Conservation (phyloP, 805 yeast species). For the Komagataella ulmi region DNA sequence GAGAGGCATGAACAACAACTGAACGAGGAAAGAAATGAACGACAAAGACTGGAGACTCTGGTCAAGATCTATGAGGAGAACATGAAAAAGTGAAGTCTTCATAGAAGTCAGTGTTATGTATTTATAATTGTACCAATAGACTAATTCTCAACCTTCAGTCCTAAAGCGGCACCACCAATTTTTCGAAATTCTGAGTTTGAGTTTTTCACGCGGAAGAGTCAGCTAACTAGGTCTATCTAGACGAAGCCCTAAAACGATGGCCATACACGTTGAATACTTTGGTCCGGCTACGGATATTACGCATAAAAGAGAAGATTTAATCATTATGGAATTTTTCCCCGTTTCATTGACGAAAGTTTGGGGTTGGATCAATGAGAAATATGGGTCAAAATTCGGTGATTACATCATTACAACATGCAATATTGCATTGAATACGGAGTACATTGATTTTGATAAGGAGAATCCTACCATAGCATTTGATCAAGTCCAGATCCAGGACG, state of each 20-base stretch:
- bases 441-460: conserved; percentile 9
- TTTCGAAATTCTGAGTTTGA: neutral
- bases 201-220: neutral
- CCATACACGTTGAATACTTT: conserved; percentile 13
- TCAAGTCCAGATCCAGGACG: conserved; percentile 3
- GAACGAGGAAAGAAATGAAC: conserved; percentile 37
- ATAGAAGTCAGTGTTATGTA: neutral
- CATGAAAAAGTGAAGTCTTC: neutral
- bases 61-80: conserved; percentile 10
- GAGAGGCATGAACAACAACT: conserved; percentile 47
- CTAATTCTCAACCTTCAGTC: neutral
- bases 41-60: conserved; percentile 29
- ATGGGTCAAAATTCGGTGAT: conserved; percentile 5
- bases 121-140: neutral
- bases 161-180: neutral
- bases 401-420: conserved; percentile 13
- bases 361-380: neutral
- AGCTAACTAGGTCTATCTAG: neutral
- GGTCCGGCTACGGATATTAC: conserved; percentile 19
- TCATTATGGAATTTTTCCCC: neutral
- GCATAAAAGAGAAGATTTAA: conserved; percentile 1
- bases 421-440: conserved; percentile 14
- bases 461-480: conserved; percentile 1
- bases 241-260: neutral
- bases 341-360: neutral